Percentiles rank a stretch among this genome's conserved stretches.
Conservation (phyloP, 768 basidiomycete species). For the Amanita inopinata region DNA sequence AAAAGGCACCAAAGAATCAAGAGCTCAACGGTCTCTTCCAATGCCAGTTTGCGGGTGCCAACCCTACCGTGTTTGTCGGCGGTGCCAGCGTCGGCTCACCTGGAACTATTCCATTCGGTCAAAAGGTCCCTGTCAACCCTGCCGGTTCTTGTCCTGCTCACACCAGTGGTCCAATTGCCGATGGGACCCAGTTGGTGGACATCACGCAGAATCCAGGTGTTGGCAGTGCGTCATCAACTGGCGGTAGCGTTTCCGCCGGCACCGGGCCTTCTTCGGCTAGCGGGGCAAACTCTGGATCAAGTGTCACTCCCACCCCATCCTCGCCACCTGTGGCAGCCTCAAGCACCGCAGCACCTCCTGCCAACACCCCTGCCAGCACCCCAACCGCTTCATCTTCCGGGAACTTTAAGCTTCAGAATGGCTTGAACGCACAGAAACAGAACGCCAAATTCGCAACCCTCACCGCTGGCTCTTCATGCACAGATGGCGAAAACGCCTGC, state of each 20-base stretch:
- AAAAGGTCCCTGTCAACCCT: conserved; percentile 28
- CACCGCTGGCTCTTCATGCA: conserved; percentile 36
- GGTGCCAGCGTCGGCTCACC: conserved; percentile 28
- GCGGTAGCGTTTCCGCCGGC: conserved; percentile 5
- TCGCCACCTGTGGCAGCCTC: conserved; percentile 11
- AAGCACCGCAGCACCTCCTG: conserved; percentile 8
- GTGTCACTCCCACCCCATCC: conserved; percentile 11
- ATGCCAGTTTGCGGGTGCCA: conserved; percentile 43
- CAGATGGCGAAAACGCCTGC: conserved; percentile 37
- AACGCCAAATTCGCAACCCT: conserved; percentile 45
- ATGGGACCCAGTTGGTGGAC: conserved; percentile 34
- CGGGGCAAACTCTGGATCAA: no score
- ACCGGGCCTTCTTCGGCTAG: no score
- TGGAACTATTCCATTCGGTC: conserved; percentile 47
- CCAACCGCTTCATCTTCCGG: conserved; percentile 13
- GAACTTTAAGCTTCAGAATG: conserved; percentile 34
- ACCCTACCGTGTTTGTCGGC: conserved; percentile 35
- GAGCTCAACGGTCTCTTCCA: conserved; percentile 50
- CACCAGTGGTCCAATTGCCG: conserved; percentile 35
- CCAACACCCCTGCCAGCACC: neutral
- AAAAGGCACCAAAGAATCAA: conserved; percentile 38
- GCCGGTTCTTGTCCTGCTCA: conserved; percentile 43
- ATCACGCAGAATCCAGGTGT: conserved; percentile 26
- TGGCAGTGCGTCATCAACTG: conserved; percentile 10
- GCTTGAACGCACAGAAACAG: conserved; percentile 37